These are phyloP conservation scores for Blastocystis hominis DNA, from an alignment of 352 stramenopile genomes.

Conservation along the genomic window DNA sequence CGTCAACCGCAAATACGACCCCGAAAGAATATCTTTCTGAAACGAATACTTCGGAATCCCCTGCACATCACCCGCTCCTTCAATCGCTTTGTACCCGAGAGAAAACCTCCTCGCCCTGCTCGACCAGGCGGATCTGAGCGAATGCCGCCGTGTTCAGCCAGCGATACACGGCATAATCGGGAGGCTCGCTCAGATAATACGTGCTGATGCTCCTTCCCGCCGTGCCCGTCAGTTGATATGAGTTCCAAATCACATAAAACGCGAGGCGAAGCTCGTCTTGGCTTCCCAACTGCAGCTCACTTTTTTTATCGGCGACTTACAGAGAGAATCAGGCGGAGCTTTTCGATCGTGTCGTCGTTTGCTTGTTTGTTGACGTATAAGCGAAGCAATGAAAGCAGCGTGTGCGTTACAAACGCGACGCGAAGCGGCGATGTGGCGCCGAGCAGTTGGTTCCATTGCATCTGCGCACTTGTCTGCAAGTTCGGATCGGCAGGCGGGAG, in stretches of 20 bases:
- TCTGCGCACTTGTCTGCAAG: background rate
- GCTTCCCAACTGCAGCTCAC: background rate
- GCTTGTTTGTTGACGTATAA: background rate
- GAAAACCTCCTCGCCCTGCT: background rate
- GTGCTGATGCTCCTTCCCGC: slow-evolving; percentile 11
- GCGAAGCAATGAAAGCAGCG: background rate
- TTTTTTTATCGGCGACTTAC: background rate
- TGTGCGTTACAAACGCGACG: background rate
- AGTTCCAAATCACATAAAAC: slow-evolving; percentile 21
- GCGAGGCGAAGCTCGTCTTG: background rate
- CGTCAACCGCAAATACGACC: background rate
- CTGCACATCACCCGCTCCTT: background rate
- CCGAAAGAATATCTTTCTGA: background rate
- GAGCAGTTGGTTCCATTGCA: background rate
- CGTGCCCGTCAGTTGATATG: background rate
- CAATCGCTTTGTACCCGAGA: background rate
- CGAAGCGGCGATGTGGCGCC: background rate
- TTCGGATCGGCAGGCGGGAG: background rate
- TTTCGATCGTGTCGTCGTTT: background rate
- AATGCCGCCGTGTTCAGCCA: background rate
- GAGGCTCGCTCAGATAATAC: slow-evolving; percentile 26
- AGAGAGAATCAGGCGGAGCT: background rate
- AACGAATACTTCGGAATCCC: background rate
- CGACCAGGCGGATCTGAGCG: background rate
- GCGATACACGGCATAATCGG: slow-evolving; percentile 21